Evolutionary conservation across 495 filamentous ascomycete genomes (phyloP).

Genomic region (Xylaria telfairii): DNA sequence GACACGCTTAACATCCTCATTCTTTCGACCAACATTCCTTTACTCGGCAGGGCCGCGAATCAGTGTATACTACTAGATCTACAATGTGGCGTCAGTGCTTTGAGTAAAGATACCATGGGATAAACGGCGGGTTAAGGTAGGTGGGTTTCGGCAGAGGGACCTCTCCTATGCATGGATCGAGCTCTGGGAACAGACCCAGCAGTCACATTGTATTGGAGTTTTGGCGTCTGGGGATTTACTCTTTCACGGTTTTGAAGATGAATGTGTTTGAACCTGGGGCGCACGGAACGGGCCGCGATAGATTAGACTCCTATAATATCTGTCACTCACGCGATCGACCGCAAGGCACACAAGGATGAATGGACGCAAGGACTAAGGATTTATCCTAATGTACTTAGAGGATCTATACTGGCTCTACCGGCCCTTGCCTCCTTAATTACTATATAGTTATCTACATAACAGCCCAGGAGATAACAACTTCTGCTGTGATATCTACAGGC

Average conservation of each 20-base stretch:
- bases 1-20: constrained; percentile 32
- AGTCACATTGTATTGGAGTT: constrained; percentile 5
- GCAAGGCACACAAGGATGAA: neutral
- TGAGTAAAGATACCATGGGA: constrained; percentile 26
- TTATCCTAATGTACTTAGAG: constrained; percentile 3
- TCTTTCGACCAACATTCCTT: constrained; percentile 7
- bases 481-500: no score
- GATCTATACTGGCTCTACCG: neutral
- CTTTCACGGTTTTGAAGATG: neutral
- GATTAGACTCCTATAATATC: neutral
- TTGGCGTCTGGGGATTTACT: neutral
- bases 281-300: neutral
- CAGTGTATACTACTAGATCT: constrained; percentile 22
- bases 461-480: neutral
- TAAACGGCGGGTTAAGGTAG: constrained; percentile 15
- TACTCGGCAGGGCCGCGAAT: constrained; percentile 2
- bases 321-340: neutral
- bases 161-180: constrained; percentile 16
- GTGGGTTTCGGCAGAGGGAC: constrained; percentile 12
- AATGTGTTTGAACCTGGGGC: neutral
- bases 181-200: neutral
- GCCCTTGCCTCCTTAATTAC: constrained; percentile 1
- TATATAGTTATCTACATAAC: neutral
- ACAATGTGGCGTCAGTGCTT: constrained; percentile 20
- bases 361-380: neutral